Base-by-base conservation (phyloP, 352 stramenopile species). In the Pythium rishiriense region DNA sequence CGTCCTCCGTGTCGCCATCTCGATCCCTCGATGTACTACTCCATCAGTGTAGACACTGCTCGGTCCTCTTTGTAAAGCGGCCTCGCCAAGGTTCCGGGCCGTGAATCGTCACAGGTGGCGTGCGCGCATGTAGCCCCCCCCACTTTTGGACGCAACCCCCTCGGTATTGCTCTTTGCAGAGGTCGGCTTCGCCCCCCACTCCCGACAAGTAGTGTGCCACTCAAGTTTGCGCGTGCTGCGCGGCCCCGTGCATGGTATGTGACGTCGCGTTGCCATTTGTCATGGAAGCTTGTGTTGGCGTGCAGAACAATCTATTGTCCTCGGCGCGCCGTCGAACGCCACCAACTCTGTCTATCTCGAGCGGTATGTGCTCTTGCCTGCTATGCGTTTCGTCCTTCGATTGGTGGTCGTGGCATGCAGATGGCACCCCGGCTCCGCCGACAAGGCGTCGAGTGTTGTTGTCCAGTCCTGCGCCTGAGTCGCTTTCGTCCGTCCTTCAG, bases 171-270 rank as follows among this genome's bases (percentile, higher is more conserved):
- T 51, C 45, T 28, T 25, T 22, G 45, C 45, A 51, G 45, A 31
- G 42, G 17, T 24, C 25, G 17, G 21, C 11, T 31, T 39, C 33
- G 33, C 17, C 33, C 33, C 17, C n/a, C n/a, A n/a, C n/a, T n/a
- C n/a, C n/a, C n/a, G n/a, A n/a, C 45, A 50, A 50, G 45, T 50
- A 50, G 45, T 50, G 8, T 56, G 49, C n/a, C n/a, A 42, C n/a
- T 4, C 49, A 25, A 56, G 28, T 41, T 29, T n/a, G n/a, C n/a
- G n/a, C n/a, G n/a, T n/a, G n/a, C n/a, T n/a, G n/a, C n/a, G n/a
- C n/a, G n/a, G n/a, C n/a, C n/a, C n/a, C n/a, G n/a, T n/a, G n/a
- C 8, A 35, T 26, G 48, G 48, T 55, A 55, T 55, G 48, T 55
- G 48, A 41, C 26, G 28, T 25, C 49, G 25, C 2, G 2, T 43